Evolutionary conservation across 352 stramenopile species (phyloP).

Genomic region (Aphanomyces cochlioides): DNA sequence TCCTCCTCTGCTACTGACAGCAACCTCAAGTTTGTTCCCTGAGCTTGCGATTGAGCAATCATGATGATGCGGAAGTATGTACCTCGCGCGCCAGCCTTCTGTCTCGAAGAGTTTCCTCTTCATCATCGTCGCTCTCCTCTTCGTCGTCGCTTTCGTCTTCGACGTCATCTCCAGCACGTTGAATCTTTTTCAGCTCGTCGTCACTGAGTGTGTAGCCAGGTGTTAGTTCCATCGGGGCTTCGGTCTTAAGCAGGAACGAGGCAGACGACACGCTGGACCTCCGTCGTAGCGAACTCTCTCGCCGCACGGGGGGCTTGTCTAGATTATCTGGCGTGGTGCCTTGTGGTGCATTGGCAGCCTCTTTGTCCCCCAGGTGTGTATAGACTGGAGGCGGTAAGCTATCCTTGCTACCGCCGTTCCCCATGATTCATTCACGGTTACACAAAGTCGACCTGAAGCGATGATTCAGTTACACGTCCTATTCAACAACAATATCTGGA

Average conservation of each 20-base stretch:
- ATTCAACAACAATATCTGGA: constrained; percentile 75
- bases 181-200: neutral
- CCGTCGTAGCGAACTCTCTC: no score
- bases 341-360: neutral
- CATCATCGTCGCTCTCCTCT: neutral
- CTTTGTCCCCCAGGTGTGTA: neutral
- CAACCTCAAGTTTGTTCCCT: neutral
- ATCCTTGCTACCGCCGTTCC: constrained; percentile 1
- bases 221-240: no score
- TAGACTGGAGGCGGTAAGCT: neutral
- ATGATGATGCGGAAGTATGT: neutral
- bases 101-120: neutral
- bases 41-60: neutral
- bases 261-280: no score
- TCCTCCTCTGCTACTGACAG: neutral
- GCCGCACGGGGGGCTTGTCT: neutral
- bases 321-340: neutral
- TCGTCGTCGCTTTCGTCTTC: constrained; percentile 5
- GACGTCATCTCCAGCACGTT: neutral
- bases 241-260: no score
- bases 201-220: neutral
- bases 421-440: neutral
- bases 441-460: neutral
- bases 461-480: constrained; percentile 36
- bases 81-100: neutral